Conservation (phyloP, 345 rosid species). For the Punica granatum region DNA sequence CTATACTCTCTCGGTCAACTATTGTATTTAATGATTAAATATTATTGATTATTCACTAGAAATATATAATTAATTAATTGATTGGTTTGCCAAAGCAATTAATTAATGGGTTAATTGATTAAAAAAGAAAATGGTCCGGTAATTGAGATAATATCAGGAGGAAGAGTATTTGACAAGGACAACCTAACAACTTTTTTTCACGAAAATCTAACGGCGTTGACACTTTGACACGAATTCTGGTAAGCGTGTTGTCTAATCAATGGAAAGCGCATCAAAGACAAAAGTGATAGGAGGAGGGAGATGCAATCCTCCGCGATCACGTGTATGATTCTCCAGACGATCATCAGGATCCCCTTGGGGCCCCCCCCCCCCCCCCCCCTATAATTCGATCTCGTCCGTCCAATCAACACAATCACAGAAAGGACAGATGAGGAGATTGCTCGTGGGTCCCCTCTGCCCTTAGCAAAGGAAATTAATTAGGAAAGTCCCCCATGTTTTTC, state of each 20-base stretch:
- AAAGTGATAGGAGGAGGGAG: not conserved
- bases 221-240: constrained; percentile 28
- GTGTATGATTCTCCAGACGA: not conserved
- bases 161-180: constrained; percentile 22
- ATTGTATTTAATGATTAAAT: too few species aligned
- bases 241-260: constrained; percentile 26
- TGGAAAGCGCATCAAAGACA: constrained; percentile 17
- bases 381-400: not conserved
- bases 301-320: not conserved
- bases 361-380: not conserved
- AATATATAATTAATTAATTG: too few species aligned
- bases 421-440: not conserved
- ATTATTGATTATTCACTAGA: too few species aligned
- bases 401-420: not conserved
- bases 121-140: too few species aligned
- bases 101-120: too few species aligned
- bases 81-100: too few species aligned
- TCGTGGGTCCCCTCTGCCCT: not conserved
- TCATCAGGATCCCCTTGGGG: not conserved
- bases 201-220: constrained; percentile 40
- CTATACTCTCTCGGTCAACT: too few species aligned
- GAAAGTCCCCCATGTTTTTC: too few species aligned
- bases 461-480: too few species aligned
- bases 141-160: not conserved
- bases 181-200: constrained; percentile 19